Evolutionary conservation across 140 eudicot genomes (phyloP), one percentile per base, ranked within the genome.

Genomic region (Senecio squalidus): DNA sequence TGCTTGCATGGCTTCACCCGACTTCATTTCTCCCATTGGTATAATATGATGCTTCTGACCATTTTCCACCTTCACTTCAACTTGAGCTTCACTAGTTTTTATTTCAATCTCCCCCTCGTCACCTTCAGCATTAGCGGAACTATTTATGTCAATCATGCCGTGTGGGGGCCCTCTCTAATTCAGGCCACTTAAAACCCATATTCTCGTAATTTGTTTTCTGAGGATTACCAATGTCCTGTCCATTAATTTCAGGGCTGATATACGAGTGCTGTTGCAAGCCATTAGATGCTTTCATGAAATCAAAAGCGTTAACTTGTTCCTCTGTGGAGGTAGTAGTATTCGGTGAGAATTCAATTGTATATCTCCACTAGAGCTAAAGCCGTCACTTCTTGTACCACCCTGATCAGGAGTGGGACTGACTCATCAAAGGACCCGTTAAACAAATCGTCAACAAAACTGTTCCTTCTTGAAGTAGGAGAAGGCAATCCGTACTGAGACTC

Each of bases 401-500:
- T 80, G 81, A 47, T 78, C 89, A 30, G 78, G 74, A 15, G 85
- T 69, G 2, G 76, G 84, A 38, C 89, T 76, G 49, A 71, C 26
- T 76, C 94, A 43, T 75, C 95, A 44, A 88, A 79, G 3, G 94
- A 80, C 21, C 75, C 82, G 53, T 74, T 62, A 62, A 75, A 83
- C n/a, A 80, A 58, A 72, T 84, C 96, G 58, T 85, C 81, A 25
- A 71, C 83, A 63, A 70, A 81, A 57, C 78, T 72, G 60, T 78
- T 81, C 75, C 88, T 84, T 58, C 78, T 79, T 5, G 98, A 86
- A 48, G 91, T 86, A 14, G 98, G 98, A 5, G 98, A 86, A n/a
- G 82, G 71, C 74, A 82, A 71, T 17, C 86, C 93, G 8, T 81
- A 66, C n/a, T 77, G 92, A 8, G 96, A 93, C 71, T 93, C 99